Evolutionary conservation across 2,329 filamentous ascomycete species (phyloP), one percentile per base, ranked within the genome.

Genomic region (Paecilomyces fulvus): DNA sequence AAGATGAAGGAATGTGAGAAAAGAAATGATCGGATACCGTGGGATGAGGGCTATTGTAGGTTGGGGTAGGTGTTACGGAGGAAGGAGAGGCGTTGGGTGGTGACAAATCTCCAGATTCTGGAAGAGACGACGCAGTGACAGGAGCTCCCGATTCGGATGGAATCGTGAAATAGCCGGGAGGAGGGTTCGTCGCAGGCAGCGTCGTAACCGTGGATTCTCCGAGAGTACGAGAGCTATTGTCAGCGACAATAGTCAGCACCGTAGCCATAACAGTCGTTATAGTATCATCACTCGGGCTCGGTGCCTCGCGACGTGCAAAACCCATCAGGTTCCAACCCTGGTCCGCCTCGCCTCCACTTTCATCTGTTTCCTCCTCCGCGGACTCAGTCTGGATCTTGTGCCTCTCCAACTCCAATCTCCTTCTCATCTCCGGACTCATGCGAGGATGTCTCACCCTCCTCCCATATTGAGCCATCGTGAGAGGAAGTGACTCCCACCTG

Each of bases 161-260:
- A 51, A 65, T 61, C 5, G 64, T 65, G 21, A 65, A 49, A 50
- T 57, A 25, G 3, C 64, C 64, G 25, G 63, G 52, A 11, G 56
- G 25, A 14, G 63, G 59, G 46, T 64, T 61, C 21, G 60, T 61
- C 31, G 64, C 62, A 14, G 64, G 63, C 12, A 67, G 59, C 14
- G 61, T 61, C 49, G 60, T 49, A 31, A 66, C 61, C 20, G 63
- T 65, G 49, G 61, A 63, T 49, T 60, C 51, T 20, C 57, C 59
- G 46, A 64, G 46, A 9, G 59, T 62, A 12, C 14, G 51, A 11
- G 62, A 60, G n/a, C 63, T 63, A 55, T 62, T 61, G 49, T 60
- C 55, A 23, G 60, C 57, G 20, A 65, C 60, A 51, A 65, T 56
- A 49, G 65, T 59, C 49, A 64, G 53, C 12, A 64, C 52, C 8